Conservation (phyloP, 163 green algal genomes). For the Chlamydomonas reinhardtii region DNA sequence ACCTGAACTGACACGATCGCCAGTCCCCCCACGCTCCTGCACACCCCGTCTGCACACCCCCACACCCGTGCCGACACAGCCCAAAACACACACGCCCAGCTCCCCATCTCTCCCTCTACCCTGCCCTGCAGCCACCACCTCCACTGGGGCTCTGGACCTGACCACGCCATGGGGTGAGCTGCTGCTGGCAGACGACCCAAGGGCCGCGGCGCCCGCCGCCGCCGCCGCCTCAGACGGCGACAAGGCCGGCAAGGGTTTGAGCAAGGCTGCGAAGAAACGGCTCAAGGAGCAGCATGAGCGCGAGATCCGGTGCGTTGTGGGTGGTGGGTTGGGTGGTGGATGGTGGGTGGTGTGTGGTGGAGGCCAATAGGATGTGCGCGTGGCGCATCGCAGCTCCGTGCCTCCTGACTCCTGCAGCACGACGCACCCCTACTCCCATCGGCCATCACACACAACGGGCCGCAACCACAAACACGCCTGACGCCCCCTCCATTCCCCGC, state of each 20-base stretch:
- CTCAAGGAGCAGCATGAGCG: constrained; percentile 73
- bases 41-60: no score
- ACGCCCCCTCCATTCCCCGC: no score
- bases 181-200: constrained; percentile 39
- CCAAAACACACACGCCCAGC: no score
- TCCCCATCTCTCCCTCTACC: no score
- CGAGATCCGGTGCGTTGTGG: constrained; percentile 56
- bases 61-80: no score
- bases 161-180: constrained; percentile 36
- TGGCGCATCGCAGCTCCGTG: no score
- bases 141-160: constrained; percentile 24
- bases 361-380: constrained; percentile 46
- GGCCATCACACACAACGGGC: no score
- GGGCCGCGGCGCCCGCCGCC: not conserved
- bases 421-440: no score
- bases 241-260: constrained; percentile 45
- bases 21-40: no score
- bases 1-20: no score
- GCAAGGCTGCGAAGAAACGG: constrained; percentile 69
- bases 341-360: constrained; percentile 34
- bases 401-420: no score
- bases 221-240: not conserved
- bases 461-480: no score
- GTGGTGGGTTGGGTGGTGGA: not conserved
- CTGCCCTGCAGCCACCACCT: not conserved